These are phyloP conservation scores for Colletotrichum shisoi DNA, from an alignment of 2,329 filamentous ascomycete genomes.

Conservation along the genomic window DNA sequence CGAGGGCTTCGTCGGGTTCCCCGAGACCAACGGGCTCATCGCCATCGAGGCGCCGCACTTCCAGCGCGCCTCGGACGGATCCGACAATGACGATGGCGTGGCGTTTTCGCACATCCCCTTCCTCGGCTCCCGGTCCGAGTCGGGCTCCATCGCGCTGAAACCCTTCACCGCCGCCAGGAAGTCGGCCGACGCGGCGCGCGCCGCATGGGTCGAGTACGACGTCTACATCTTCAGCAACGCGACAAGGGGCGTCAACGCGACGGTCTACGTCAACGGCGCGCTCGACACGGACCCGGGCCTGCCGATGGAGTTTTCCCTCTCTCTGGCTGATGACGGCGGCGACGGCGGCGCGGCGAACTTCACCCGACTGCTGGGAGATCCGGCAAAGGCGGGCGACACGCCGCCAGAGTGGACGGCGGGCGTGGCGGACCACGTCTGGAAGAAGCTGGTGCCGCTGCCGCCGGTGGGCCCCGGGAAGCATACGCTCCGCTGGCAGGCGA, in stretches of 20 bases:
- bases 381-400: slow-evolving; percentile 52
- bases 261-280: slow-evolving; percentile 46
- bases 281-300: slow-evolving; percentile 59
- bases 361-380: slow-evolving; percentile 48
- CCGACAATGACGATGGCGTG: neutral
- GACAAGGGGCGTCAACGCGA: slow-evolving; percentile 39
- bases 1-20: slow-evolving; percentile 39
- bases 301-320: slow-evolving; percentile 57
- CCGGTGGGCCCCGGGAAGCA: slow-evolving; percentile 41
- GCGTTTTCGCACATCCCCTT: slow-evolving; percentile 13
- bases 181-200: neutral
- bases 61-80: slow-evolving; percentile 27
- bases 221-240: slow-evolving; percentile 43
- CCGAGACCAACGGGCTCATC: slow-evolving; percentile 37
- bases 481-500: slow-evolving; percentile 44
- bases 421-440: slow-evolving; percentile 59
- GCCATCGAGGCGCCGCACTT: slow-evolving; percentile 41
- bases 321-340: slow-evolving; percentile 47
- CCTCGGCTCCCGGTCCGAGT: slow-evolving; percentile 36
- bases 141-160: slow-evolving; percentile 30
- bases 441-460: slow-evolving; percentile 45
- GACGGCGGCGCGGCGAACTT: slow-evolving; percentile 46
- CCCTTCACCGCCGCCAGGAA: slow-evolving; percentile 23
- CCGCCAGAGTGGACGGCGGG: slow-evolving; percentile 57
- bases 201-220: slow-evolving; percentile 43